Evolutionary conservation across 768 basidiomycete genomes (phyloP).

Genomic region (Dentipellis fragilis): DNA sequence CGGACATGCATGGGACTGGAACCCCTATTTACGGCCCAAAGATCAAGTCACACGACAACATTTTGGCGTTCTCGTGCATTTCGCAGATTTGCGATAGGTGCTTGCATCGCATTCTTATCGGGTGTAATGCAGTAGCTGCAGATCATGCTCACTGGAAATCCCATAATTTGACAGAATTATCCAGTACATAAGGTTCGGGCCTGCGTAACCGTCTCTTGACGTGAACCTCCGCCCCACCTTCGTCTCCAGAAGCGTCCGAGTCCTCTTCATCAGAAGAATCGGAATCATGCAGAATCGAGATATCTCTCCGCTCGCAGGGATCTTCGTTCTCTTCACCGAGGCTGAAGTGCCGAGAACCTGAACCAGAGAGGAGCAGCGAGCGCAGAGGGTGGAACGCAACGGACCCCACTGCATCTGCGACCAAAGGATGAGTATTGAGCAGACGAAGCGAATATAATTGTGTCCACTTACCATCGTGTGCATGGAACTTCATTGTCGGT

Average conservation of each 20-base stretch:
- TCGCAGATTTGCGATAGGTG: not conserved
- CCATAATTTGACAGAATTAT: not conserved
- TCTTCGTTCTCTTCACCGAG: not conserved
- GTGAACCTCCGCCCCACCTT: not conserved
- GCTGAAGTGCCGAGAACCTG: slow-evolving; percentile 72
- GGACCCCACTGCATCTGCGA: slow-evolving; percentile 61
- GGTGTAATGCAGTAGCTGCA: not conserved
- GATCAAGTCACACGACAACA: not conserved
- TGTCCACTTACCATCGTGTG: slow-evolving; percentile 42
- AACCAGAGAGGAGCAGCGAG: slow-evolving; percentile 49
- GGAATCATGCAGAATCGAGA: not conserved
- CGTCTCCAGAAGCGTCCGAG: not conserved
- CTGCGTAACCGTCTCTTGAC: not conserved
- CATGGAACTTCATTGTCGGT: slow-evolving; percentile 33
- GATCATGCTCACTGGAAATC: too few relatives aligned
- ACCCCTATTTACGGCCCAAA: not conserved
- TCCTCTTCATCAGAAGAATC: not conserved
- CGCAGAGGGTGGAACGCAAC: slow-evolving; percentile 63
- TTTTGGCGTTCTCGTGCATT: not conserved
- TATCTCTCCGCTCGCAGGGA: not conserved
- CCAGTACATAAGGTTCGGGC: not conserved
- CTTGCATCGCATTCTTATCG: not conserved
- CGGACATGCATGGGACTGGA: too few relatives aligned
- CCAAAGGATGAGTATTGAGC: not conserved
- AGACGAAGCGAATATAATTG: not conserved